Conservation (phyloP, 768 basidiomycete genomes). For the Termitomyces sp. region DNA sequence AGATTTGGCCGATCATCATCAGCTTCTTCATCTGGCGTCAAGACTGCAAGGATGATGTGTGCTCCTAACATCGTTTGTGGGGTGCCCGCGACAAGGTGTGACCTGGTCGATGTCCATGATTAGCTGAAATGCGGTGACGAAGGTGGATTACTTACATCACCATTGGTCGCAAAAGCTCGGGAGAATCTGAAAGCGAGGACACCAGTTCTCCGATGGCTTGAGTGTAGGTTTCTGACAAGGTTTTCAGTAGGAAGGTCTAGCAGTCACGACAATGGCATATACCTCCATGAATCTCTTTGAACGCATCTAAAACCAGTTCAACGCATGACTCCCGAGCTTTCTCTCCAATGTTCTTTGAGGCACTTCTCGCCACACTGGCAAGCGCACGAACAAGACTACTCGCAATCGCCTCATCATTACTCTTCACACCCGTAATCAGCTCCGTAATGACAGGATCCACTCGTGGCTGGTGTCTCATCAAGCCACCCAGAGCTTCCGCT, state of each 20-base stretch:
- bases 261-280: conserved; percentile 5
- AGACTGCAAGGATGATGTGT: conserved; percentile 53
- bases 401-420: conserved; percentile 66
- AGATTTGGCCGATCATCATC: conserved; percentile 37
- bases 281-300: conserved; percentile 72
- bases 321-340: conserved; percentile 69
- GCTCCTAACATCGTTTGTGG: conserved; percentile 62
- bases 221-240: conserved; percentile 59
- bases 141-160: conserved; percentile 50
- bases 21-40: conserved; percentile 48
- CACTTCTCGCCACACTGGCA: conserved; percentile 69
- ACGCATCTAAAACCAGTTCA: conserved; percentile 77
- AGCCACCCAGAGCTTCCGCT: conserved; percentile 77
- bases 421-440: conserved; percentile 57
- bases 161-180: conserved; percentile 61
- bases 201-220: conserved; percentile 64
- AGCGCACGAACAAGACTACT: conserved; percentile 75
- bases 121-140: conserved; percentile 1
- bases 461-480: conserved; percentile 89
- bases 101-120: conserved; percentile 28
- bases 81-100: conserved; percentile 65
- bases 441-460: conserved; percentile 96
- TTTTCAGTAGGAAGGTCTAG: conserved; percentile 1
- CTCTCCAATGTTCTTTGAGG: conserved; percentile 71
- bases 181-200: conserved; percentile 55